Percentiles rank a stretch among this genome's conserved stretches.
These are phyloP conservation scores for Gremmenia infestans DNA, from an alignment of 2,329 filamentous ascomycete genomes.

Conservation along the genomic window DNA sequence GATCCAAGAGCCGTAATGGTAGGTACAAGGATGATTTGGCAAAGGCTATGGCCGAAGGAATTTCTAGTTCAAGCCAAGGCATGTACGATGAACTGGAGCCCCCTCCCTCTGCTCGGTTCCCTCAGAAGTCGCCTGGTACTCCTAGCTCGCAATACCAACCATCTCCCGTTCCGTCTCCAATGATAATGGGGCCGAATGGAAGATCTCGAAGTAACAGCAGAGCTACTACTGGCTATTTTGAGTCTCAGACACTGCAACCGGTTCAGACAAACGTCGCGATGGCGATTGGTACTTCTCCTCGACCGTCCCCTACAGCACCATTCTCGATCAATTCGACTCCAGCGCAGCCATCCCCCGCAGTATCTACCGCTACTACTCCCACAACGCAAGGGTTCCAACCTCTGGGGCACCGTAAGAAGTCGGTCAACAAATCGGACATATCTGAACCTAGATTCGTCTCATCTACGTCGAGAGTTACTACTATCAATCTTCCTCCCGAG, in stretches of 20 bases:
- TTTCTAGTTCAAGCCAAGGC: conserved; percentile 17
- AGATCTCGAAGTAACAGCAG: conserved; percentile 28
- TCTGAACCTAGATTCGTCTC: conserved; percentile 31
- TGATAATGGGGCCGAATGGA: conserved; percentile 9
- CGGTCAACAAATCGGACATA: conserved; percentile 31
- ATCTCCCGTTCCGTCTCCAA: conserved; percentile 26
- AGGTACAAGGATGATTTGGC: conserved; percentile 28
- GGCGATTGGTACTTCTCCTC: conserved; percentile 26
- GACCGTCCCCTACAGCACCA: conserved; percentile 29
- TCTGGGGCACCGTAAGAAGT: conserved; percentile 25
- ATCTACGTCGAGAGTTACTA: conserved; percentile 30
- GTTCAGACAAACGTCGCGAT: conserved; percentile 16
- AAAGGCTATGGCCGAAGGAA: conserved; percentile 25
- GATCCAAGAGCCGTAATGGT: conserved; percentile 29
- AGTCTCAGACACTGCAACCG: conserved; percentile 21
- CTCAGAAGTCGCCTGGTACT: conserved; percentile 21
- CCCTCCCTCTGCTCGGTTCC: conserved; percentile 18
- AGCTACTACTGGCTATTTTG: conserved; percentile 22
- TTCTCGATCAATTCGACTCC: conserved; percentile 29
- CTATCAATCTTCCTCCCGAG: conserved; percentile 28
- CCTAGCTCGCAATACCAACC: conserved; percentile 17
- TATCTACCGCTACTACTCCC: conserved; percentile 20
- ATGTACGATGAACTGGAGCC: conserved; percentile 21
- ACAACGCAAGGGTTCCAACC: conserved; percentile 16
- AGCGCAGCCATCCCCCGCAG: conserved; percentile 18